Conservation (phyloP, 139 green algal genomes). For the Chlamydomonas schloesseri region DNA sequence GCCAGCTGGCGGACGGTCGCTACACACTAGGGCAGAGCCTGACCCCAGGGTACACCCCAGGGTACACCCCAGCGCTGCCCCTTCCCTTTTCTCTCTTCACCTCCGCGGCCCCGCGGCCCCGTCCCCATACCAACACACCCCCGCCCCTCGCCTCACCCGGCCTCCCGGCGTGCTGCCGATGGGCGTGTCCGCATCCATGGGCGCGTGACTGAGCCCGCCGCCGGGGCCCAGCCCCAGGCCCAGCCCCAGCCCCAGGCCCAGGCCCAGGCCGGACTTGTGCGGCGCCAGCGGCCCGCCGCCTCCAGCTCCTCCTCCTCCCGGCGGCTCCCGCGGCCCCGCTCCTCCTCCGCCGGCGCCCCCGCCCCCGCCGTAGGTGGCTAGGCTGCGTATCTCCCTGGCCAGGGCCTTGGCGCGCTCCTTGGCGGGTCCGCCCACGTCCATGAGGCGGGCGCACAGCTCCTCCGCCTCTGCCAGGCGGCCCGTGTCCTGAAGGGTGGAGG, state of each 20-base stretch:
- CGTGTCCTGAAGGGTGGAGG: conserved; percentile 55
- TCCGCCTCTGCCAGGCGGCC: conserved; percentile 73
- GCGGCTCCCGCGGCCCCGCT: background rate
- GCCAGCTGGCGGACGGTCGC: too few species aligned
- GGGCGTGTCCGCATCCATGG: background rate
- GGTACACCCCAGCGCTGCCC: too few species aligned
- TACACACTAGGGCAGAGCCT: too few species aligned
- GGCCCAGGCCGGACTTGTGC: background rate
- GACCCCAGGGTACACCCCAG: too few species aligned
- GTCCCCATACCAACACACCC: too few species aligned
- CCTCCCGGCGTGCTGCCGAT: too few species aligned
- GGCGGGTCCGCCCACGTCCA: conserved; percentile 84
- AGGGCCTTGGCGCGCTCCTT: conserved; percentile 91
- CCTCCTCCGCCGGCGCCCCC: background rate
- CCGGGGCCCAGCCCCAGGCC: background rate
- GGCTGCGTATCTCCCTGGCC: conserved; percentile 71
- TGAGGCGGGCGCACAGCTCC: conserved; percentile 76
- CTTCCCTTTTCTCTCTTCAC: background rate
- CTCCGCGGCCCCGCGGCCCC: too few species aligned
- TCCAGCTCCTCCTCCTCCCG: background rate
- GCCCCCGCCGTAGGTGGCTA: background rate
- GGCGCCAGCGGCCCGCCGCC: too few species aligned
- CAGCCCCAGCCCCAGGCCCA: background rate
- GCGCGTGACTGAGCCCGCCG: too few species aligned
- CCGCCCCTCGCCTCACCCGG: too few species aligned